Percentiles rank a stretch among this genome's conserved stretches.
phyloP scores from a whole-genome alignment of 2,329 filamentous ascomycete genomes.

The Ceratocystis eucalypticola region DNA sequence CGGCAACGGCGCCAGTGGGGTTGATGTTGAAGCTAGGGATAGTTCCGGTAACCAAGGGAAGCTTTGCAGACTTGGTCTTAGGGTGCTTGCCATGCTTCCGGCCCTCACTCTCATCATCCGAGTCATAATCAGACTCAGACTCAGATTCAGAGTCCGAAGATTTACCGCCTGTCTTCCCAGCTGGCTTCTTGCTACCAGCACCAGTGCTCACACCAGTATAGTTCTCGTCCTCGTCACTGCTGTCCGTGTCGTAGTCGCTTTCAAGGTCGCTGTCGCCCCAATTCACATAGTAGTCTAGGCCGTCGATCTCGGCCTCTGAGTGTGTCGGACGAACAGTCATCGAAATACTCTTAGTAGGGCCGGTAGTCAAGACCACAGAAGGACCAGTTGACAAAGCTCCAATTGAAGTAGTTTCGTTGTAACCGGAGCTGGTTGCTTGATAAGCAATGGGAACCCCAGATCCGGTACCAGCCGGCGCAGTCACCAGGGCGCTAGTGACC shows the following conservation, averaged over 20 bases:
- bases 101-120: no score
- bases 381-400: background rate
- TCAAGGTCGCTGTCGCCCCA: background rate
- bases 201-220: background rate
- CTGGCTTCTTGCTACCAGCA: no score
- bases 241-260: background rate
- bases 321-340: background rate
- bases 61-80: no score
- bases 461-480: background rate
- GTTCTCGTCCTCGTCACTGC: background rate
- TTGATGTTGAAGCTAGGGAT: background rate
- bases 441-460: background rate
- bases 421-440: background rate
- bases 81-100: no score
- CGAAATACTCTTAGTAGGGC: background rate
- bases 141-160: no score
- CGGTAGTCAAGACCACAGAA: background rate
- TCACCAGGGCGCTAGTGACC: background rate
- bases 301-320: background rate
- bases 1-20: background rate
- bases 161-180: no score
- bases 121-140: no score
- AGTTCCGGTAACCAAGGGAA: no score
- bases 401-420: background rate
- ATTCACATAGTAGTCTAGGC: background rate